Evolutionary conservation across 768 basidiomycete genomes (phyloP), one percentile per base, ranked within the genome.

Genomic region (Leccinum fibrillosum): DNA sequence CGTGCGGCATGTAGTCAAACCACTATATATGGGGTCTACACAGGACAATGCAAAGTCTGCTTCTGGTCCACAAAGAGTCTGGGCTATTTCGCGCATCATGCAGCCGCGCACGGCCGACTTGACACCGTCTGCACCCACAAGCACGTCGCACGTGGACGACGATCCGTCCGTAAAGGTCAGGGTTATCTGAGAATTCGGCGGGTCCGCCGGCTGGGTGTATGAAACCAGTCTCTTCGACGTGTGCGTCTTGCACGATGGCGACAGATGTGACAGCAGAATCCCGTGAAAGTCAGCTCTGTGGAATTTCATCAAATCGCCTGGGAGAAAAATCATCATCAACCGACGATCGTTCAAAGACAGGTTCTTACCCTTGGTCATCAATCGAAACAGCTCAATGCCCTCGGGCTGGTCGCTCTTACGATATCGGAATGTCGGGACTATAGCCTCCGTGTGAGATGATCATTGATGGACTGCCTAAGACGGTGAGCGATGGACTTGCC

Each of bases 271-370:
- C 8, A 90, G 75, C 53, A 90, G 76, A 2, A 78, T 80, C n/a
- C 74, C 70, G 55, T 89, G 86, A 63, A 89, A 87, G 62, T 88
- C 86, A 17, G 86, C 78, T n/a, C 89, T 82, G 69, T 88, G 88
- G 60, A 90, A 77, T 53, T 64, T 70, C 57, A 83, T 74, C 58
- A 84, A 54, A 55, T 72, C 72, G 17, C 84, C 84, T 85, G 64
- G 39, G n/a, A 28, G 49, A 49, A 26, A 13, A 55, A 26, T 30
- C 9, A 48, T n/a, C 4, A 9, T 17, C 25, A 28, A 19, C 28
- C 0, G 13, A 17, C 17, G 8, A 26, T 49, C 5, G 5, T 28
- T 49, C 23, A 48, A 48, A 25, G 23, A 15, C 10, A 32, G 32
- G 59, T 23, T 15, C 37, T 8, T 32, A 85, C 88, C 87, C 67